Evolutionary conservation across 768 basidiomycete genomes (phyloP), one percentile per base, ranked within the genome.

Genomic region (Xerocomellus chrysenteron): DNA sequence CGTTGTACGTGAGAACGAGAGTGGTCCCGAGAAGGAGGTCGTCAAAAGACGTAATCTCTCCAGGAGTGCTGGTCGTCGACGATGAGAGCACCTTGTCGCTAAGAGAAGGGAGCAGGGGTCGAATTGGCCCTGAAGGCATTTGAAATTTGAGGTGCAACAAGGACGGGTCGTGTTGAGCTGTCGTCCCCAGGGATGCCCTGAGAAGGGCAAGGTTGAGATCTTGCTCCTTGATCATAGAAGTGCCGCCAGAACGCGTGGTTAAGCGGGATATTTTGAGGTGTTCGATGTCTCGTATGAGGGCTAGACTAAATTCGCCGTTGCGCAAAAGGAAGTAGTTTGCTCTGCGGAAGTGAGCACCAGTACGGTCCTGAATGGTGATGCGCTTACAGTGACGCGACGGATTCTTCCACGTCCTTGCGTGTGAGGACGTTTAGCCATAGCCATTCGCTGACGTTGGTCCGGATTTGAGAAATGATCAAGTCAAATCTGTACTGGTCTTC

Each of bases 371-470:
- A 39, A 44, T 21, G 53, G 40, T 46, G 43, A 41, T 33, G 32
- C 1, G 74, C 90, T 68, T 71, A 94, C 93, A 95, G 68, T 13
- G 91, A 89, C 62, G 94, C 85, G 19, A 96, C 84, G 0, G 93
- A 88, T 24, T 88, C 88, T 59, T 89, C 86, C 1, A 95, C 87
- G 58, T 94, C 92, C 62, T 83, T 82, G 64, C 81, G 80, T 2
- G 92, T 95, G 50, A 97, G 76, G 37, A 96, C 87, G 65, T 94
- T 92, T 24, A 85, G 71, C 94, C 94, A 97, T 2, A 97, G 76
- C 93, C 94, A 97, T 77, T 97, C 94, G 67, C 92, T 90, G 49
- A 95, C 82, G 55, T 88, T 86, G 1, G 81, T 87, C 55, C 93
- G 77, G 37, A 94, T 90, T 57, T 87, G 83, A 17, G 82, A 75